phyloP scores from a whole-genome alignment of 2,329 filamentous ascomycete genomes.

The Pseudogymnoascus sp. region DNA sequence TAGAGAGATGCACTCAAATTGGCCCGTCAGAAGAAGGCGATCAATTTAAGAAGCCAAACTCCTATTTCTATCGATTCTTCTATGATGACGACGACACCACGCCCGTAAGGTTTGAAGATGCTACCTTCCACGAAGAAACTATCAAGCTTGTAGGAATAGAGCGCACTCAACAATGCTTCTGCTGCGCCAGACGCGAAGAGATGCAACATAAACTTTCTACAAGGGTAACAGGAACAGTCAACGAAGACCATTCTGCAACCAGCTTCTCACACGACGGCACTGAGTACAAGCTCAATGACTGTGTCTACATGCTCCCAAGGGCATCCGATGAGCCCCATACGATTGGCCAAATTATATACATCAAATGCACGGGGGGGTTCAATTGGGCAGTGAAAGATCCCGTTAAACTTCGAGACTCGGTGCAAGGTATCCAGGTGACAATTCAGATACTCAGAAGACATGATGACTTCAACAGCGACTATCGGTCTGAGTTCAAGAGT shows the following conservation, averaged over 20 bases:
- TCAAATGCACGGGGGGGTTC: background rate
- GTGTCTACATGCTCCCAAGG: background rate
- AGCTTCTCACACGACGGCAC: background rate
- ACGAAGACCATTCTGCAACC: background rate
- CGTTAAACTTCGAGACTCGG: background rate
- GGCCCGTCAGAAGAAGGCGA: background rate
- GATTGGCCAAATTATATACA: background rate
- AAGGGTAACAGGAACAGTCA: background rate
- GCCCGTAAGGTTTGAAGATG: background rate
- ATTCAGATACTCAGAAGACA: background rate
- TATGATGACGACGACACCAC: background rate
- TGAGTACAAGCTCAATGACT: background rate
- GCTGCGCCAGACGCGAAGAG: background rate
- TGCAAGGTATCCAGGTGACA: background rate
- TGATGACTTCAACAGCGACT: slow-evolving; percentile 1
- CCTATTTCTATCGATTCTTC: slow-evolving; percentile 13
- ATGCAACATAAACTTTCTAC: background rate
- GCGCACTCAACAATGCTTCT: background rate
- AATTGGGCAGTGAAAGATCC: background rate
- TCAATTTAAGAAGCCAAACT: background rate
- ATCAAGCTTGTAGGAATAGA: background rate
- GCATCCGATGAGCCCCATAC: background rate
- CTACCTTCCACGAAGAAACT: background rate
- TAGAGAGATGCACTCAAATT: slow-evolving; percentile 8
- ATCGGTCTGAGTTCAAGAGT: background rate